These are phyloP conservation scores for Eremothecium gossypii DNA, from an alignment of 1,139 yeast genomes.

Conservation along the genomic window DNA sequence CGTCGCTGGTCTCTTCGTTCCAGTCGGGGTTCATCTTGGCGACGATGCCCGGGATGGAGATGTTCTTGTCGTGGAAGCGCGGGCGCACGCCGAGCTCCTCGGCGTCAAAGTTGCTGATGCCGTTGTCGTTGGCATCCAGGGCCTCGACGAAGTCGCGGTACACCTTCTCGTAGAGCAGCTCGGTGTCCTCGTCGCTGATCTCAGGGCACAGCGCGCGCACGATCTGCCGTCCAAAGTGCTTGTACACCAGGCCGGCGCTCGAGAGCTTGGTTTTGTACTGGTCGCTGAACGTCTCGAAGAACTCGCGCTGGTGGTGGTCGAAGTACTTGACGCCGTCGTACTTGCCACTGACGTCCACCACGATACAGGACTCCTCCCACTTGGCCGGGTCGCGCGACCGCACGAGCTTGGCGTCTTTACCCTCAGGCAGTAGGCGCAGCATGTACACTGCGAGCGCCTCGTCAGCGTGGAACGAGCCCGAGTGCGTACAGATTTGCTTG, in stretches of 20 bases:
- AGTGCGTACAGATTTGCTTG: constrained; percentile 73
- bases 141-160: constrained; percentile 85
- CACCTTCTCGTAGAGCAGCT: constrained; percentile 59
- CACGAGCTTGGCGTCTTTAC: constrained; percentile 52
- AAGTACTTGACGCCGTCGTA: constrained; percentile 81
- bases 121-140: constrained; percentile 94
- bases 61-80: constrained; percentile 46
- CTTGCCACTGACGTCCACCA: constrained; percentile 91
- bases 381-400: constrained; percentile 77
- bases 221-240: constrained; percentile 84
- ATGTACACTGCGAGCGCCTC: constrained; percentile 93
- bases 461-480: constrained; percentile 95
- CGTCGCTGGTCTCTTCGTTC: constrained; percentile 59
- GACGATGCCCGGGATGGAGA: constrained; percentile 72
- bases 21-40: constrained; percentile 78
- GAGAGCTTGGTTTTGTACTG: constrained; percentile 68
- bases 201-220: constrained; percentile 37
- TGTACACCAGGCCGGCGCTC: constrained; percentile 89
- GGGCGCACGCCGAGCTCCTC: constrained; percentile 35
- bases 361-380: constrained; percentile 84
- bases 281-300: constrained; percentile 54
- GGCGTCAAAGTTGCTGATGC: constrained; percentile 62
- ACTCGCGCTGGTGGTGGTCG: constrained; percentile 92
- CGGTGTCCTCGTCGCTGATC: constrained; percentile 37
- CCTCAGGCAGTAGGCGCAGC: constrained; percentile 66